Evolutionary conservation across 2,329 filamentous ascomycete genomes (phyloP), one percentile per base, ranked within the genome.

Genomic region (Sarocladium strictum): DNA sequence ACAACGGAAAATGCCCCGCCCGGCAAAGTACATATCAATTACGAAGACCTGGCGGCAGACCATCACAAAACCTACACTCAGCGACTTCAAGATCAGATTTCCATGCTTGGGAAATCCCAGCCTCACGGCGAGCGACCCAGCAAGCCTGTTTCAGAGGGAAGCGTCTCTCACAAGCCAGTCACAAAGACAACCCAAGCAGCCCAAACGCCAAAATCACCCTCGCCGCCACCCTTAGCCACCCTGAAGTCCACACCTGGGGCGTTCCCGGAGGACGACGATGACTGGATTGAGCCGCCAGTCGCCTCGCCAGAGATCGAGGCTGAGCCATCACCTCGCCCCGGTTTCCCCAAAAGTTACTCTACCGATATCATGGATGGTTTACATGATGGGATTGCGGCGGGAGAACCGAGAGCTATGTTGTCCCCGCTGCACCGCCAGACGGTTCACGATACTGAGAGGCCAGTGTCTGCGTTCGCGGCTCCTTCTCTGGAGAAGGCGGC

Each of bases 31-130:
- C 50, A 53, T 17, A 27, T 33, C 11, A 53, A 53, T 23, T 38
- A 38, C 32, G 50, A 53, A 29, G 50, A 53, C 50, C 50, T 53
- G 6, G 50, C 50, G 23, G 50, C 63, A 15, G 68, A 71, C 1
- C 86, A 93, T 64, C 90, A 85, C 70, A 95, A 95, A 67, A 92
- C 90, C 0, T 95, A 94, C n/a, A 96, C 94, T 0, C 92, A 97
- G 68, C 80, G 89, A 41, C 76, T 99, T 15, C 91, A 96, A 60
- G 93, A 97, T 63, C 90, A 92, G 62, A 97, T 99, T 62, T 96
- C 85, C 64, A 80, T 81, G 72, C 72, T 86, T 51, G 82, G 83
- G 15, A 81, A 86, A 60, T 76, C 76, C 0, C 80, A 83, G 56
- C 68, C 77, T 4, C 75, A 70, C 43, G 70, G 72, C 50, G 65